These are phyloP conservation scores for Xylaria sp. DNA, from an alignment of 2,329 filamentous ascomycete genomes.

Conservation along the genomic window DNA sequence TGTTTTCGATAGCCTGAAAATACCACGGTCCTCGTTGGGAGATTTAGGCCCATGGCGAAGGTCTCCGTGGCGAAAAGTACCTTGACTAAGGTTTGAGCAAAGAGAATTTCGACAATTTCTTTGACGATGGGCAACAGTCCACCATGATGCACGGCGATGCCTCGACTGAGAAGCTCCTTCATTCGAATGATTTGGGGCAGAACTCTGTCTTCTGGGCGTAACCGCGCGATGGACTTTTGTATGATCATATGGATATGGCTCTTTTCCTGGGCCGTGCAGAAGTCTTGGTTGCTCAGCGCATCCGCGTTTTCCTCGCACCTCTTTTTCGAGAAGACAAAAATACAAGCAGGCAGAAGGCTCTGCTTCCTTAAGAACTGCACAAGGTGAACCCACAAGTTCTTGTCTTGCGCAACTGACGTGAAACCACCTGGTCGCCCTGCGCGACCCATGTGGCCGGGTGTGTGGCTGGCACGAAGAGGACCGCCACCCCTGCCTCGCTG, in stretches of 20 bases:
- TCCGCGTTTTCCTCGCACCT: conserved; percentile 97
- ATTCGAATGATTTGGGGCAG: conserved; percentile 93
- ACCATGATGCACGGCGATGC: conserved; percentile 96
- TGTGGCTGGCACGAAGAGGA: conserved; percentile 69
- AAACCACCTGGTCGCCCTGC: conserved; percentile 86
- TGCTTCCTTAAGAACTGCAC: conserved; percentile 91
- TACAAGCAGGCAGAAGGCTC: conserved; percentile 88
- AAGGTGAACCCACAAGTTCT: conserved; percentile 95
- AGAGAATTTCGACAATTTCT: conserved; percentile 95
- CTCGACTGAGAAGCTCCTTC: conserved; percentile 84
- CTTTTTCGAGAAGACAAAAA: conserved; percentile 99
- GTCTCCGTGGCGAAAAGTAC: conserved; percentile 98
- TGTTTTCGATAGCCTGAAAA: conserved; percentile 98
- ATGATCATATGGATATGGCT: conserved; percentile 98
- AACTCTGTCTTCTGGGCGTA: conserved; percentile 88
- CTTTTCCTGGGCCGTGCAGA: conserved; percentile 92
- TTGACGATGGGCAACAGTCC: conserved; percentile 96
- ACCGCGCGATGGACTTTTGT: conserved; percentile 89
- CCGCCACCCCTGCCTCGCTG: conserved; percentile 67
- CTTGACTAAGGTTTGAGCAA: conserved; percentile 94
- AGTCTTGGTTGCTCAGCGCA: conserved; percentile 93
- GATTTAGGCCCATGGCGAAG: conserved; percentile 97
- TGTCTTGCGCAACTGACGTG: conserved; percentile 91
- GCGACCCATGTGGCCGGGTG: conserved; percentile 87
- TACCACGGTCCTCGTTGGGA: conserved; percentile 95